A percentile compares a stretch with the other conserved stretches of the same genome.
Conservation (phyloP, 2,329 filamentous ascomycete genomes). For the Cladorrhinum sp. region DNA sequence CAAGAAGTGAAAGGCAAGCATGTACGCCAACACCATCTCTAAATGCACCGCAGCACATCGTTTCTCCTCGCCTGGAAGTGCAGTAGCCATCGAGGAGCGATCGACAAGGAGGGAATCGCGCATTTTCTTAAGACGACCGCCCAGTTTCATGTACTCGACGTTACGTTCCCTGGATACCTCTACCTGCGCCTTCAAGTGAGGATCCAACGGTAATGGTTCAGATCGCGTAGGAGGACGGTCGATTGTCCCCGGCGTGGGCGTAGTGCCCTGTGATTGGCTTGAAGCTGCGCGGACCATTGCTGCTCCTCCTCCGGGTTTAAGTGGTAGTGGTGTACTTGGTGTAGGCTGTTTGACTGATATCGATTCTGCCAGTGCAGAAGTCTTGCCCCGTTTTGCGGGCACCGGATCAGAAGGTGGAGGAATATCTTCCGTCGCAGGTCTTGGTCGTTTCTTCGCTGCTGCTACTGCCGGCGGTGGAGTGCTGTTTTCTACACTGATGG, state of each 20-base stretch:
- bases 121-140: constrained; percentile 52
- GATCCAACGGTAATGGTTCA: constrained; percentile 29
- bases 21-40: constrained; percentile 52
- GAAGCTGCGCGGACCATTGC: constrained; percentile 55
- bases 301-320: constrained; percentile 40
- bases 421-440: constrained; percentile 34
- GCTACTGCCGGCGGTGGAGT: constrained; percentile 28
- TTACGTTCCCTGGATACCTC: constrained; percentile 36
- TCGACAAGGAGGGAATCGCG: constrained; percentile 45
- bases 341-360: constrained; percentile 34
- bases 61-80: constrained; percentile 38
- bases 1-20: constrained; percentile 51
- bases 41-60: constrained; percentile 44
- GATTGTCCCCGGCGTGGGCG: constrained; percentile 44
- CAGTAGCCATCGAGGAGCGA: constrained; percentile 26
- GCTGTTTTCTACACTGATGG: constrained; percentile 41
- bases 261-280: constrained; percentile 49
- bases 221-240: constrained; percentile 38
- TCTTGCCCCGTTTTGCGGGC: constrained; percentile 39
- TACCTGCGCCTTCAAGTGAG: constrained; percentile 27
- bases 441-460: constrained; percentile 49
- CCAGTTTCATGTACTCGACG: constrained; percentile 39
- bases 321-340: constrained; percentile 53
- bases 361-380: constrained; percentile 39
- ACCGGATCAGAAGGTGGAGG: constrained; percentile 32